Conservation (phyloP, 1,284 basidiomycete species). For the Ganoderma multipileum region DNA sequence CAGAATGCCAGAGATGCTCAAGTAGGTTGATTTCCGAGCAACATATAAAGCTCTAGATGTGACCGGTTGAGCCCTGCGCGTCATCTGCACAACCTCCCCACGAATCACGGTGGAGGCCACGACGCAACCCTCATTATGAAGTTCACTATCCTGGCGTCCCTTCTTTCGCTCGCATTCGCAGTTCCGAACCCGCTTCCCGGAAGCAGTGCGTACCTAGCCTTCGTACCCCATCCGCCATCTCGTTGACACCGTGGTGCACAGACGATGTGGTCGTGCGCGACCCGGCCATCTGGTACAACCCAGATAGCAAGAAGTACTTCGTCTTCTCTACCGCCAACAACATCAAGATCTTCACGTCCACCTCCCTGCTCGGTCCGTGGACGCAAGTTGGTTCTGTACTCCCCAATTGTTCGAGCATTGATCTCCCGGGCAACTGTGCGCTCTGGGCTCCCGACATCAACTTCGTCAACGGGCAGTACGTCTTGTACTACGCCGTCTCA, state of each 20-base stretch:
- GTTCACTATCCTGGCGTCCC: not conserved
- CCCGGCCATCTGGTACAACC: not conserved
- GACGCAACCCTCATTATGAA: not conserved
- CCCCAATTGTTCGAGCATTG: not conserved
- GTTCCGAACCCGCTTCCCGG: not conserved
- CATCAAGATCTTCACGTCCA: not conserved
- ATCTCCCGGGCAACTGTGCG: not conserved
- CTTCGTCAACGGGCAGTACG: slow-evolving; percentile 21
- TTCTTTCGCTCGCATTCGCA: not conserved
- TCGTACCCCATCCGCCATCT: no score
- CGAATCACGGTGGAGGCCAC: no score
- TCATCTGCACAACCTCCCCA: no score
- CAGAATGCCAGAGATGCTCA: no score
- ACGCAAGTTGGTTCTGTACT: not conserved
- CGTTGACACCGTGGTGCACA: not conserved
- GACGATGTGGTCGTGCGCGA: not conserved
- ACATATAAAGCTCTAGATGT: not conserved
- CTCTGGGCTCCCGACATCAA: not conserved
- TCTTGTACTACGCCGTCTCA: slow-evolving; percentile 42
- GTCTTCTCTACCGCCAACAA: not conserved
- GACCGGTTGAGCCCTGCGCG: no score
- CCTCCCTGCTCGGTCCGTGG: not conserved
- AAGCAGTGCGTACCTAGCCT: not conserved
- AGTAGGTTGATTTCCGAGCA: not conserved
- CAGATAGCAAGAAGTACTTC: not conserved